Base-by-base conservation (phyloP, 2,329 filamentous ascomycete genomes). In the Aaosphaeria pasadenensis region DNA sequence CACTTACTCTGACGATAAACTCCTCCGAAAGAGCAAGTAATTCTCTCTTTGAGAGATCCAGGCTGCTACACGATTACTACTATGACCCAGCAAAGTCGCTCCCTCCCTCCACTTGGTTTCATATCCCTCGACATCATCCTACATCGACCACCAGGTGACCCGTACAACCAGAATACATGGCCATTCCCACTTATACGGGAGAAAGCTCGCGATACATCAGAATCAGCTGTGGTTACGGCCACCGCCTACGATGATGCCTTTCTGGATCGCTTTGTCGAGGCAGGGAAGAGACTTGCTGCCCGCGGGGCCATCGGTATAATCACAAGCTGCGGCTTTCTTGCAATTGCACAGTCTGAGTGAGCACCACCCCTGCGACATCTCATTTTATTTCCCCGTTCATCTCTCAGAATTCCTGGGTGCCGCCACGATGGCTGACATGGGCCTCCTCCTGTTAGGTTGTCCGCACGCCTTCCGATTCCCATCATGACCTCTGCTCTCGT, bases 241-340 rank as follows among this genome's bases (percentile, higher is more conserved):
- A 52, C 57, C 3, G 11, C 11, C 11, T 72, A 72, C 45, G 55
- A 63, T 28, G 59, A 61, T 43, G 64, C 52, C 1, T 71, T 72
- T 38, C 39, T 45, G 33, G 32, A 45, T 30, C 53, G 59, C 1
- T 72, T 73, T 72, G 68, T 72, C 5, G 55, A 57, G 28, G 65
- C 71, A 1, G 67, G 68, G 3, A 44, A 58, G 42, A 65, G 52
- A 33, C 59, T 73, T 1, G 63, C 63, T 5, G 55, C 67, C 7
- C 55, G 58, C 40, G 71, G 71, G 1, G 60, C 60, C 17, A 60
- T 72, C 3, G 69, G 69, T 28, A 64, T 72, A 42, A 65, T 72
- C 32, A 72, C 71, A 1, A 72, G 70, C 54, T 73, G 71, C 44
- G 71, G 71, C 1, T 73, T 73, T 45, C 55, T 72, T 5, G 70